These are phyloP conservation scores for Blastosporella zonata DNA, from an alignment of 1,284 basidiomycete species.

Conservation along the genomic window DNA sequence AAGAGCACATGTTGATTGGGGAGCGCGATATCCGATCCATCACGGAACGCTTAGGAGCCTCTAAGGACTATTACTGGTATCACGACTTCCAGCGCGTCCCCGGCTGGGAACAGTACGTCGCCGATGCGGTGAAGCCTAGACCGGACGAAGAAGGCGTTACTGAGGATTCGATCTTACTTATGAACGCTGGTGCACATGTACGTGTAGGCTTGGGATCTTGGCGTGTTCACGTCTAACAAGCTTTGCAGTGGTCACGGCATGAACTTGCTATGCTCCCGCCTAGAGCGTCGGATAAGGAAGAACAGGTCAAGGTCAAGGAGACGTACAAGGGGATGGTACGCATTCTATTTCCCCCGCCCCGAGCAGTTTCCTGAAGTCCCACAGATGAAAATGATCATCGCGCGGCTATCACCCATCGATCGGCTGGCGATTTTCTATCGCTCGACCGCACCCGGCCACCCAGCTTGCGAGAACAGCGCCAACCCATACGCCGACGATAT, in stretches of 20 bases:
- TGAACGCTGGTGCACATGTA: slow-evolving; percentile 28
- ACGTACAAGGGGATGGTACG: slow-evolving; percentile 26
- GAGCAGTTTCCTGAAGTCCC: not conserved
- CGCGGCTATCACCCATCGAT: slow-evolving; percentile 20
- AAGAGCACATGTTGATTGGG: slow-evolving; percentile 26
- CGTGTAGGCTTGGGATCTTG: not conserved
- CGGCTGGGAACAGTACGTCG: slow-evolving; percentile 24
- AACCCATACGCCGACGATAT: slow-evolving; percentile 21
- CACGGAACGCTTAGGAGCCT: slow-evolving; percentile 23
- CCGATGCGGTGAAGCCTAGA: slow-evolving; percentile 17
- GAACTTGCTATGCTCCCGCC: slow-evolving; percentile 25
- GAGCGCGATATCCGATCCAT: slow-evolving; percentile 25
- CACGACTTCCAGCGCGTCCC: slow-evolving; percentile 25
- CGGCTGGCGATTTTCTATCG: slow-evolving; percentile 27
- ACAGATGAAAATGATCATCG: slow-evolving; percentile 21
- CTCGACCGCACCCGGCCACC: slow-evolving; percentile 28
- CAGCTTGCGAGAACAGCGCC: slow-evolving; percentile 21
- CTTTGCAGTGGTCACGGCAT: slow-evolving; percentile 26
- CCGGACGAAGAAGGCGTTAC: slow-evolving; percentile 23
- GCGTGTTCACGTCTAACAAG: slow-evolving; percentile 2
- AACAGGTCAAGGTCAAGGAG: slow-evolving; percentile 25
- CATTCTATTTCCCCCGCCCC: slow-evolving; percentile 1
- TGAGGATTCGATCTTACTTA: slow-evolving; percentile 27
- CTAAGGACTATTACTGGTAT: slow-evolving; percentile 22
- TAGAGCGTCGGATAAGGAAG: slow-evolving; percentile 18